Evolutionary conservation across 768 basidiomycete species (phyloP), one percentile per base, ranked within the genome.

Genomic region (Crassisporium funariophilum): DNA sequence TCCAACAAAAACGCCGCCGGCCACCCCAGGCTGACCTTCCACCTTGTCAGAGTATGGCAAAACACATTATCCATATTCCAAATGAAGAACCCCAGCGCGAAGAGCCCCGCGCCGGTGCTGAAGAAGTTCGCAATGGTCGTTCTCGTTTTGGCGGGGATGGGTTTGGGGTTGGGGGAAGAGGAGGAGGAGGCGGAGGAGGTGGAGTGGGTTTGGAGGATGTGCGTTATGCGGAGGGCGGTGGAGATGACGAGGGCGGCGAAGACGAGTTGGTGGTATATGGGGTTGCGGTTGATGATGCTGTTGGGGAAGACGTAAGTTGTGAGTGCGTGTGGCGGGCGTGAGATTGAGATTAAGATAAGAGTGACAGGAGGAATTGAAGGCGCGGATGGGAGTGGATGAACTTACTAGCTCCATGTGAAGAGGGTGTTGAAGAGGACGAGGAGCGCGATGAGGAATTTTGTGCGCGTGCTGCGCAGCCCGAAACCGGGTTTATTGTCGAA

Each of bases 21-120:
- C 83, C 83, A 86, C 0, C 84, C 83, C 7, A 86, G 35, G 6
- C 53, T 41, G 2, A 73, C 59, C 58, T 86, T 87, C 76, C 78
- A 79, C 7, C 56, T 47, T 7, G 82, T 85, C 37, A 87, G 55
- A 12, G 64, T 62, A 41, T 71, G 69, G 59, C 89, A 92, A 55
- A 84, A 89, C 7, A 86, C 72, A 54, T 90, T 91, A 61, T 92
- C 89, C 51, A 91, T 52, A 58, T 91, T 92, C 88, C 88, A 91
- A 17, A 89, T 67, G 10, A 81, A 61, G 60, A 90, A 91, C 0
- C 85, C 89, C 5, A 81, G 56, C 0, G 73, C 69, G 57, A 90
- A 91, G 7, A 77, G 65, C 1, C 56, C 64, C 5, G 78, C 72
- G 17, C 89, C 89, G 1, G 63, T 72, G 21, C 64, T 60, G 62